Conservation (phyloP, 2,329 filamentous ascomycete species). For the Blumeria hordei region DNA sequence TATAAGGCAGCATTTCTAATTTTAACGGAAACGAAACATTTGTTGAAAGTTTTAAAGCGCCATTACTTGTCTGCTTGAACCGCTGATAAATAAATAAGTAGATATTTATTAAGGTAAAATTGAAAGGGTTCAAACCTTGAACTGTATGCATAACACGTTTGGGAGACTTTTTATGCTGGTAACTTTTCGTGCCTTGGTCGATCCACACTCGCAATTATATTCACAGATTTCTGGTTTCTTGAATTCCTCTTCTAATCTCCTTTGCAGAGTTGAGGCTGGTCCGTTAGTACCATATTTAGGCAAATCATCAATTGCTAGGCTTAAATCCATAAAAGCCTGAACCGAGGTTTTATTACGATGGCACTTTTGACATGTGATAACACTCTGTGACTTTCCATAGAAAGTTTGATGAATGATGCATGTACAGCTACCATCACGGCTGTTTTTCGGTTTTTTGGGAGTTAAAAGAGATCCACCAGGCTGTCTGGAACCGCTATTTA, state of each 20-base stretch:
- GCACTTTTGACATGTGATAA: slow-evolving; percentile 76
- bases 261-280: slow-evolving; percentile 33
- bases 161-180: slow-evolving; percentile 66
- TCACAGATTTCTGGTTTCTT: slow-evolving; percentile 70
- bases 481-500: slow-evolving; percentile 35
- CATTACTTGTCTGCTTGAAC: slow-evolving; percentile 53
- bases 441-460: slow-evolving; percentile 9
- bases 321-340: slow-evolving; percentile 79
- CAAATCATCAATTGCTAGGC: slow-evolving; percentile 56
- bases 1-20: slow-evolving; percentile 79
- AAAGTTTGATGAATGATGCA: slow-evolving; percentile 92
- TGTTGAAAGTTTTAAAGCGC: slow-evolving; percentile 70
- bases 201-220: slow-evolving; percentile 66
- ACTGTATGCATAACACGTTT: slow-evolving; percentile 72
- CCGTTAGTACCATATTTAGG: slow-evolving; percentile 35
- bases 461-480: slow-evolving; percentile 8
- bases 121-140: slow-evolving; percentile 40
- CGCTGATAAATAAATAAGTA: slow-evolving; percentile 18
- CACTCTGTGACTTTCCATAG: slow-evolving; percentile 74
- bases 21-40: slow-evolving; percentile 66
- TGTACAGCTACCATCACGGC: slow-evolving; percentile 28
- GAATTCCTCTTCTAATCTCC: slow-evolving; percentile 68
- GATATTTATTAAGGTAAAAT: background rate
- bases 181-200: slow-evolving; percentile 61
- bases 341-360: slow-evolving; percentile 58